phyloP scores from a whole-genome alignment of 2,329 filamentous ascomycete genomes.

The Penicillium freii region DNA sequence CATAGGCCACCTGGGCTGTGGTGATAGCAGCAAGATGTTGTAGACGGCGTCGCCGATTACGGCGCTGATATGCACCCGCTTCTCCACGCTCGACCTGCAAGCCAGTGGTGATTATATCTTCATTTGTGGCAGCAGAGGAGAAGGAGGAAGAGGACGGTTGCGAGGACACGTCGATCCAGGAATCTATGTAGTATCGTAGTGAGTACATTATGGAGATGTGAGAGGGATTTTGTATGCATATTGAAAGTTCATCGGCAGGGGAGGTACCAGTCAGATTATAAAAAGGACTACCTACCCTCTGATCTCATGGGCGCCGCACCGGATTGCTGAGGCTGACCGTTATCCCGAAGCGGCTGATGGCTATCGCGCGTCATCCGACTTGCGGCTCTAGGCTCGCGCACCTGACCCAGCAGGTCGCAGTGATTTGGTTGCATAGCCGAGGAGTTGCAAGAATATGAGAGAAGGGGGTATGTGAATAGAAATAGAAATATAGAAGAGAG shows the following conservation, averaged over 20 bases:
- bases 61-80: constrained; percentile 52
- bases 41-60: constrained; percentile 53
- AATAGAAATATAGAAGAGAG: constrained; percentile 8
- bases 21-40: constrained; percentile 37
- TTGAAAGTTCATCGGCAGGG: constrained; percentile 19
- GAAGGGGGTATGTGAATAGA: not conserved
- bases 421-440: constrained; percentile 42
- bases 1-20: constrained; percentile 42
- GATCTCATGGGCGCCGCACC: constrained; percentile 41
- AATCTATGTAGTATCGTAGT: constrained; percentile 64
- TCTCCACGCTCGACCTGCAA: constrained; percentile 68
- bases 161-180: constrained; percentile 92
- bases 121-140: constrained; percentile 67
- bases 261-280: constrained; percentile 15
- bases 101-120: constrained; percentile 89
- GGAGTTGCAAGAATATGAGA: not conserved
- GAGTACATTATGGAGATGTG: constrained; percentile 41
- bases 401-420: constrained; percentile 40
- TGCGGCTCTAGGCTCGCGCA: constrained; percentile 32
- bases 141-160: constrained; percentile 91
- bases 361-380: constrained; percentile 37
- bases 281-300: constrained; percentile 39
- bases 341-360: constrained; percentile 31
- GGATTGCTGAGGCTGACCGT: constrained; percentile 37
- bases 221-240: constrained; percentile 18